Conservation (phyloP, 352 stramenopile species). For the Pythium folliculosum region DNA sequence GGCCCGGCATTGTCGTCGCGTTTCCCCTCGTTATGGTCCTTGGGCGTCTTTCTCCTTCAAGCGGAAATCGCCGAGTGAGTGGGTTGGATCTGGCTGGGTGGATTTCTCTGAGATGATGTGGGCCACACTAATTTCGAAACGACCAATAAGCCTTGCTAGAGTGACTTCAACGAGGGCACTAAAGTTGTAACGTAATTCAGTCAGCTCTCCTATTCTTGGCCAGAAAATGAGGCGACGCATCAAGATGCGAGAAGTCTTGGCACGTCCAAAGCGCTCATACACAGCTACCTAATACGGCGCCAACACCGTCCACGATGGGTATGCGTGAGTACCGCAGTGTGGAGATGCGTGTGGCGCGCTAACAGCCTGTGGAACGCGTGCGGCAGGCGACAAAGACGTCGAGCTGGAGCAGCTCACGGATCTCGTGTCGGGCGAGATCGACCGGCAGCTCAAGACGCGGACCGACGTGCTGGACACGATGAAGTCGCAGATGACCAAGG, state of each 20-base stretch:
- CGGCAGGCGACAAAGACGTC: conserved; percentile 31
- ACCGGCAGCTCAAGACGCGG: conserved; percentile 54
- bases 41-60: conserved; percentile 14
- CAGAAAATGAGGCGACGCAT: too few species aligned
- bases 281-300: neutral
- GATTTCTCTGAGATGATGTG: conserved; percentile 17
- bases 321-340: neutral
- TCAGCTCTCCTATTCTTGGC: conserved; percentile 27
- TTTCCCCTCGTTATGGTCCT: conserved; percentile 8
- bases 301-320: neutral
- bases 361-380: neutral
- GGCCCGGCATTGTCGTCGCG: conserved; percentile 52
- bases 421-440: conserved; percentile 64
- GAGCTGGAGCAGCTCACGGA: conserved; percentile 58
- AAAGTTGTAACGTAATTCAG: too few species aligned
- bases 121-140: conserved; percentile 18
- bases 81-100: conserved; percentile 29
- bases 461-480: conserved; percentile 54
- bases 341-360: neutral
- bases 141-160: conserved; percentile 3
- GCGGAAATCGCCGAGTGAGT: conserved; percentile 12
- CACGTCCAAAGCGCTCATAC: neutral
- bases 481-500: conserved; percentile 68
- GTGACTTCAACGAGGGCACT: conserved; percentile 35
- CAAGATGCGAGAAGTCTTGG: neutral